Evolutionary conservation across 257 asterid genomes (phyloP).

Genomic region (Coffea eugenioides): DNA sequence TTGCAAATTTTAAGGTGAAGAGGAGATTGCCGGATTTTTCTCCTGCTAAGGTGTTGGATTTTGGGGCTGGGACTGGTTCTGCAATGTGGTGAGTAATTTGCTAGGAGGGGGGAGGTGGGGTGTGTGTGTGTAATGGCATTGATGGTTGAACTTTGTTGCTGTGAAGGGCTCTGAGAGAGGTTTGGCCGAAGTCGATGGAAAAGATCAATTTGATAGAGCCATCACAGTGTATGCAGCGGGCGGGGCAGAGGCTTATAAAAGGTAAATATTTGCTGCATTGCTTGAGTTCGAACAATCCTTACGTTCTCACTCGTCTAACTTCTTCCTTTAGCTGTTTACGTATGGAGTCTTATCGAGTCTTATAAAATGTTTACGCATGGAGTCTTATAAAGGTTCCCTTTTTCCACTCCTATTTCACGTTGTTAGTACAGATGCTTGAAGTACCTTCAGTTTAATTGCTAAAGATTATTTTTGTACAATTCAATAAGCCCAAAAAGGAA

Average conservation of each 20-base stretch:
- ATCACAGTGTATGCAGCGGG: slow-evolving; percentile 96
- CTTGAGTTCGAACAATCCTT: background rate
- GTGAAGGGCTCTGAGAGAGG: slow-evolving; percentile 87
- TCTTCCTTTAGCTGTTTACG: background rate
- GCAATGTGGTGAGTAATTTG: slow-evolving; percentile 76
- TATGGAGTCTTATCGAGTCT: background rate
- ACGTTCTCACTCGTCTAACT: background rate
- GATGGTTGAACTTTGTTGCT: slow-evolving; percentile 9
- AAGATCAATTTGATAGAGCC: slow-evolving; percentile 88
- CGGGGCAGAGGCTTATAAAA: slow-evolving; percentile 73
- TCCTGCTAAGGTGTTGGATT: slow-evolving; percentile 87
- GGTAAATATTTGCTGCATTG: slow-evolving; percentile 37
- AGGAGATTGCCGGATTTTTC: slow-evolving; percentile 79
- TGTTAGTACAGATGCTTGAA: background rate
- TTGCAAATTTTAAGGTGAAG: slow-evolving; percentile 45
- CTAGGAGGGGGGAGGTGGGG: background rate
- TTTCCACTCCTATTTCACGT: background rate
- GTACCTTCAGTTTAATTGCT: background rate
- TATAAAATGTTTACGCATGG: too few species aligned
- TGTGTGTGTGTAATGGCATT: slow-evolving; percentile 7
- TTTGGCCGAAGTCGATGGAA: slow-evolving; percentile 85
- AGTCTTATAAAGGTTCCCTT: background rate
- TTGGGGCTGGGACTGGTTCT: slow-evolving; percentile 98
- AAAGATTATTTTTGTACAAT: background rate
- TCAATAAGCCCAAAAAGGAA: background rate